Conservation (phyloP, 1,284 basidiomycete species). For the Sporisorium sorghi region DNA sequence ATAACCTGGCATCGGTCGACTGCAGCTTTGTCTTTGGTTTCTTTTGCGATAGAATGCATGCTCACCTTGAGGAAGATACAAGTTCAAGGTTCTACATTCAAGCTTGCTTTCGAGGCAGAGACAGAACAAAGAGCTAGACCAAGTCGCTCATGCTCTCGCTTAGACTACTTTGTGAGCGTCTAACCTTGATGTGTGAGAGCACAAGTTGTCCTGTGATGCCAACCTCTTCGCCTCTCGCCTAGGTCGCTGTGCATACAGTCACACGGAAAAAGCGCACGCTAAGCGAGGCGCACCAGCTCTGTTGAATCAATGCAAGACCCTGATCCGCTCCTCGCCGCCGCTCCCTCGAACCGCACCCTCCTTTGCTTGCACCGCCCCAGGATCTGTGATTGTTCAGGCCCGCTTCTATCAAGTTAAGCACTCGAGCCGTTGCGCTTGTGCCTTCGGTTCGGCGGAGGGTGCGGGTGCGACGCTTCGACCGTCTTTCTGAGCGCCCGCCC, state of each 20-base stretch:
- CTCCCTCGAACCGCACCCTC: not conserved
- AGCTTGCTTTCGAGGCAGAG: not conserved
- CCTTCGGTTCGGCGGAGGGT: not conserved
- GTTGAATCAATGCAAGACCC: constrained; percentile 30
- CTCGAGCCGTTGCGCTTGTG: too few species aligned
- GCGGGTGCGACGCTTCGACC: too few species aligned
- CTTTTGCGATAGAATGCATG: too few species aligned
- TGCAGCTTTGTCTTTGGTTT: too few species aligned
- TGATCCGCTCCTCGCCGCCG: constrained; percentile 25
- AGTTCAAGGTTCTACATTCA: not conserved
- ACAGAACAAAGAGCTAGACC: not conserved
- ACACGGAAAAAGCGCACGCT: not conserved
- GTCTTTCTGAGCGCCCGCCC: too few species aligned
- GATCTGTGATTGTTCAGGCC: not conserved
- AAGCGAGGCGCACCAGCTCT: constrained; percentile 3
- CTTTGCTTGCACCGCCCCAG: not conserved
- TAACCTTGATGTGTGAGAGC: too few species aligned
- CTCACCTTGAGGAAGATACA: too few species aligned
- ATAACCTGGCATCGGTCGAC: not conserved
- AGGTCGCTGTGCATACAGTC: not conserved
- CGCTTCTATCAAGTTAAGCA: too few species aligned
- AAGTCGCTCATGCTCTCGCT: not conserved
- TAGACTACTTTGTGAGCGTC: not conserved
- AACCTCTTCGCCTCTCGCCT: not conserved
- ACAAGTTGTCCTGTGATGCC: too few species aligned